phyloP scores from a whole-genome alignment of 108 stramenopile genomes.

The Skeletonema menzelii region DNA sequence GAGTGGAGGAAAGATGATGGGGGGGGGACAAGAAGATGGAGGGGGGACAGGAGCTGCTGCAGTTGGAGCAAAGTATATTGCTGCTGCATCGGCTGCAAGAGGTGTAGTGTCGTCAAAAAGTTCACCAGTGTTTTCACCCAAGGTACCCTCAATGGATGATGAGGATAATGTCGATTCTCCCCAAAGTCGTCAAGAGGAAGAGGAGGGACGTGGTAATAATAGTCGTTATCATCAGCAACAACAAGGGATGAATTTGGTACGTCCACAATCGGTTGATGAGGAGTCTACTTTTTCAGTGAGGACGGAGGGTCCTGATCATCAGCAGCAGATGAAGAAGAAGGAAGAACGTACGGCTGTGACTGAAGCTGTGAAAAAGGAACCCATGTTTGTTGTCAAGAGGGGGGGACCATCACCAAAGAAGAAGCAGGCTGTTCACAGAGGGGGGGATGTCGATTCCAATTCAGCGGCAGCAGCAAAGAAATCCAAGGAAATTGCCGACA shows the following conservation, averaged over 20 bases:
- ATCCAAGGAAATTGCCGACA: conserved; percentile 36
- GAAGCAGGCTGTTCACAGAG: too few relatives aligned
- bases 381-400: neutral
- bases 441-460: neutral
- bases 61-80: too few relatives aligned
- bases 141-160: neutral
- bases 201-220: neutral
- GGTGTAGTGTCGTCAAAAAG: neutral
- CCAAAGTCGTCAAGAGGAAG: neutral
- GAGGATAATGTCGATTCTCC: neutral
- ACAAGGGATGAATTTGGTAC: too few relatives aligned
- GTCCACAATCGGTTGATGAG: neutral
- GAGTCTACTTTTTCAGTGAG: neutral
- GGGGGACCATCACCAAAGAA: conserved; percentile 3
- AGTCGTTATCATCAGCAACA: neutral
- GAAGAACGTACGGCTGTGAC: neutral
- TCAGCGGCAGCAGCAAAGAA: conserved; percentile 9
- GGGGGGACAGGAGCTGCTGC: neutral
- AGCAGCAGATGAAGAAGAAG: neutral
- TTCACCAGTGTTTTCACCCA: neutral
- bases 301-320: neutral
- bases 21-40: neutral
- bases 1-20: neutral
- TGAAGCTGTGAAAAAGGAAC: neutral
- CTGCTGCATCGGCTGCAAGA: too few relatives aligned